Base-by-base conservation (phyloP, 768 basidiomycete species). In the Mycena alexandri region DNA sequence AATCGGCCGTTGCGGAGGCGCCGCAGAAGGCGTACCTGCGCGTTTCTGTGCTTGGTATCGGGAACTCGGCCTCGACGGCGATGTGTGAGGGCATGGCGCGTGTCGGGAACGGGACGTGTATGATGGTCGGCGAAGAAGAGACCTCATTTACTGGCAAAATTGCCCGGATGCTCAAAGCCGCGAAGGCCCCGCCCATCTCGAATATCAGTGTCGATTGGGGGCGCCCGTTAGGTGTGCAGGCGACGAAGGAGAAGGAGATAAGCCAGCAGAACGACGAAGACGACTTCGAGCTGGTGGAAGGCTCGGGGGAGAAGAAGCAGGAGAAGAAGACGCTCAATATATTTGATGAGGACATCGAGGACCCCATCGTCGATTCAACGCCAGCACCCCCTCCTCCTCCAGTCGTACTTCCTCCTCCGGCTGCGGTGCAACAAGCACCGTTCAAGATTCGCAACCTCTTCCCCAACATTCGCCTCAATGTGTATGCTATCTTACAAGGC, bases 41-140 rank as follows among this genome's bases (percentile, higher is more conserved):
- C 3, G 72, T 85, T 6, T 87, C 85, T 50, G 77, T 81, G 14
- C 78, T 87, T 0, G 85, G 85, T 0, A 83, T 87, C 17, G 86
- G 85, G 12, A 41, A 71, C 13, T 65, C 59, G 0, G 82, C 78
- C 0, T 84, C 84, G 8, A 82, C 78, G 3, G 80, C 77, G 0
- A 75, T 82, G 70, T 84, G 83, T 65, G 74, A 80, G 44, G 69
- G 76, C 0, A 78, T 86, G 29, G 85, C 85, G 1, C 73, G 77
- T 1, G 70, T 74, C 1, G 85, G 86, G 11, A 77, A 80, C 3
- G 86, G 86, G 22, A 72, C 77, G 11, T 80, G 72, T 36, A 72
- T 82, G 3, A 78, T 82, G 47, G 81, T 85, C 2, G 71, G 75
- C 8, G 71, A 76, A 9, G 65, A 76, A 12, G 83, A 83, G 57